Evolutionary conservation across 306 rosid species (phyloP), one percentile per base, ranked within the genome.

Genomic region (Dalbergia cochinchinensis): DNA sequence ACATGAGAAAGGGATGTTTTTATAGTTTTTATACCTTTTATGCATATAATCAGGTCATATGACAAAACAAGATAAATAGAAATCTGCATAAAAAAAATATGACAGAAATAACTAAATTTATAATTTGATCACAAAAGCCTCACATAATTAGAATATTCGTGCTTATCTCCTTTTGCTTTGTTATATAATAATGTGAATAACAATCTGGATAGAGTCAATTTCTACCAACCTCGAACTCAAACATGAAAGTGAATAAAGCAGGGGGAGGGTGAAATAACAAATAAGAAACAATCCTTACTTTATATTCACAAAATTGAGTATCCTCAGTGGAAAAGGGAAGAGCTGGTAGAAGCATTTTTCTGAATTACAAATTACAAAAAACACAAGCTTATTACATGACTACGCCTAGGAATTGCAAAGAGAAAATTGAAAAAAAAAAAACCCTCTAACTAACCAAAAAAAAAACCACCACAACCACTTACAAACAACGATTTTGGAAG

Each of bases 341-440:
- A 78, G 85, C 71, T 80, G 60, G 79, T 19, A 74, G 79, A 82
- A 82, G 83, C 75, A 83, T 48, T 48, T 86, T 84, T 85, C 83
- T 69, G 83, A 73, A 80, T 86, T 84, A 83, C 89, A 83, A 83
- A 26, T 39, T 71, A 59, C 69, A 78, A 81, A 81, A 26, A 88
- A 55, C 83, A 80, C 89, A 70, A 76, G 12, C 83, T 91, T 94
- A 89, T 94, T 92, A 82, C 92, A 86, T 59, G 65, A 85, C 88
- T 86, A 84, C 5, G 90, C 87, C 91, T 86, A 83, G 77, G 65
- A 74, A 82, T 71, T 70, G 66, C 84, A 75, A 48, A 63, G 76
- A 85, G 76, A 85, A 81, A 88, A 82, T 22, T 74, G 77, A 84
- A 85, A 89, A 20, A 20, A 20, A 20, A 48, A 48, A 11, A 11